Evolutionary conservation across 2,329 filamentous ascomycete genomes (phyloP).

Genomic region (Drechmeria coniospora): DNA sequence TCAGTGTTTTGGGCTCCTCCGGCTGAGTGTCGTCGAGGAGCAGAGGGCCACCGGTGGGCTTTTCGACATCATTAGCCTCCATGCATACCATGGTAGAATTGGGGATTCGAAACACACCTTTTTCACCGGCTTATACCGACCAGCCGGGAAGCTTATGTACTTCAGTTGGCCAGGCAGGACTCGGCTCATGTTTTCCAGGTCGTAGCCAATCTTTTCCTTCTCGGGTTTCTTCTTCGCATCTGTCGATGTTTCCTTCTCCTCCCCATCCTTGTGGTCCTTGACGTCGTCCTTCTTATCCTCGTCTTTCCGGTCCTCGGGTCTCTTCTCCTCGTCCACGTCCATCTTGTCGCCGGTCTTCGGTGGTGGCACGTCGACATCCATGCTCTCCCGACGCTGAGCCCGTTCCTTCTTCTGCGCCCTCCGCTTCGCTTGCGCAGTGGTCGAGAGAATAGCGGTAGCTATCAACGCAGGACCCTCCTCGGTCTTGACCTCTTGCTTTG

Average conservation of each 20-base stretch:
- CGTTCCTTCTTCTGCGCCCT: conserved; percentile 89
- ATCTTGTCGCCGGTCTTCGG: conserved; percentile 60
- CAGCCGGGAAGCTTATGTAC: conserved; percentile 83
- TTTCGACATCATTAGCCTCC: conserved; percentile 10
- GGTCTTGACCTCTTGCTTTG: conserved; percentile 86
- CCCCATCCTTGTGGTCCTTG: conserved; percentile 47
- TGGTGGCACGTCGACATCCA: conserved; percentile 78
- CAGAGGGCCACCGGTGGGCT: conserved; percentile 88
- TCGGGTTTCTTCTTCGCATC: conserved; percentile 77
- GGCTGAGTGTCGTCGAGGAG: conserved; percentile 77
- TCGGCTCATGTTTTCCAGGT: conserved; percentile 92
- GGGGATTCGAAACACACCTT: conserved; percentile 40
- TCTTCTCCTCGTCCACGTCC: conserved; percentile 61
- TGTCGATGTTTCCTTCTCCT: conserved; percentile 41
- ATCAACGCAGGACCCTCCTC: conserved; percentile 90
- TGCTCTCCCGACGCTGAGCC: conserved; percentile 77
- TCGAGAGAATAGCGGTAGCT: conserved; percentile 88
- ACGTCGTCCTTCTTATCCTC: conserved; percentile 26
- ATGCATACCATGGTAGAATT: not conserved
- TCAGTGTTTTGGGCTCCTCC: conserved; percentile 59
- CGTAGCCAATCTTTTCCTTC: conserved; percentile 93
- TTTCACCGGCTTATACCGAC: conserved; percentile 81
- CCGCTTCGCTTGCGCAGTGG: conserved; percentile 91
- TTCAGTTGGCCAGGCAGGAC: conserved; percentile 87
- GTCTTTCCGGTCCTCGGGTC: too few relatives aligned